Evolutionary conservation across 2,329 filamentous ascomycete genomes (phyloP).

Genomic region (Microsporum ferrugineum): DNA sequence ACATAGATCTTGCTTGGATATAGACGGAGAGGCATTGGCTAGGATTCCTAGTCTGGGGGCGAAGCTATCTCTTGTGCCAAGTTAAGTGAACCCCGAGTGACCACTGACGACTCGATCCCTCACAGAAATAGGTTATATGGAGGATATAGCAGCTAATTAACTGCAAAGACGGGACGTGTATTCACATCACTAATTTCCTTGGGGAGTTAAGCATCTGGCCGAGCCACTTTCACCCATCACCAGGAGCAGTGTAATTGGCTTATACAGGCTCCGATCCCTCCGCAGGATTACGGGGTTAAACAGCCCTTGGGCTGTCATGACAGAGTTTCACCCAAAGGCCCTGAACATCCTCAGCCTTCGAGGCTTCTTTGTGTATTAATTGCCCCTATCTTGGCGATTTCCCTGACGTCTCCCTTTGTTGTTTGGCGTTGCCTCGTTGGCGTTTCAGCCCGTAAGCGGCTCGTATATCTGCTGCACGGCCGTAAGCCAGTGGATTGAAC

Average conservation of each 20-base stretch:
- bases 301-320: not conserved
- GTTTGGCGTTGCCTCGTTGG: not conserved
- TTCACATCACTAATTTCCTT: not conserved
- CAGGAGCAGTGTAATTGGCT: not conserved
- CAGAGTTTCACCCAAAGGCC: not conserved
- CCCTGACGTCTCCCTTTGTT: not conserved
- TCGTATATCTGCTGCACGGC: not conserved
- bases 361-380: not conserved
- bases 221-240: not conserved
- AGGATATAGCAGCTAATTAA: not conserved
- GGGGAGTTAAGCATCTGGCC: not conserved
- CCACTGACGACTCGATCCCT: not conserved
- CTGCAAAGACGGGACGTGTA: not conserved
- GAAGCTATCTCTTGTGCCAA: not conserved
- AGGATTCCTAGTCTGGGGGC: not conserved
- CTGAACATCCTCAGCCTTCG: not conserved
- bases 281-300: not conserved
- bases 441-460: not conserved
- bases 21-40: not conserved
- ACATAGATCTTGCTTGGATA: not conserved
- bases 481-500: not conserved
- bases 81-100: not conserved
- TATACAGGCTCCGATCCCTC: not conserved
- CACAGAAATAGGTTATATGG: not conserved
- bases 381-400: not conserved